These are phyloP conservation scores for Coprinopsis marcescibilis DNA, from an alignment of 768 basidiomycete genomes.

Conservation along the genomic window DNA sequence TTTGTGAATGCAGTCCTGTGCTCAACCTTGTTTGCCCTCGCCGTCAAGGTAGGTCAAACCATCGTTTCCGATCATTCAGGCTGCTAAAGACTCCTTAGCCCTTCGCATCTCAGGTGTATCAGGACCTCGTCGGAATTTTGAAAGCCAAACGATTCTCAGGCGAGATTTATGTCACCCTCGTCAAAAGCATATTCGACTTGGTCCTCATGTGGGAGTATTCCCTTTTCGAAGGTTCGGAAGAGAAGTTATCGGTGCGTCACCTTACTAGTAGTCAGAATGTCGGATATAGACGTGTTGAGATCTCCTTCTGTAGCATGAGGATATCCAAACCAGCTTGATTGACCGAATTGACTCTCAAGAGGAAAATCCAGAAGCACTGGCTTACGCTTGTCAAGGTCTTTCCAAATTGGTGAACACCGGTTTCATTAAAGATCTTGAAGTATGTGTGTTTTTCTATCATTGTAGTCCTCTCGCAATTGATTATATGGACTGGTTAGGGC, in stretches of 20 bases:
- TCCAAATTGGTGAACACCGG: slow-evolving; percentile 83
- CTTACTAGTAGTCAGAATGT: not conserved
- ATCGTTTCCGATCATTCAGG: too few relatives aligned
- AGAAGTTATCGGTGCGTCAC: too few relatives aligned
- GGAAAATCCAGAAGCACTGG: slow-evolving; percentile 48
- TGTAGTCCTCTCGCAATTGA: slow-evolving; percentile 25
- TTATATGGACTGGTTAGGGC: slow-evolving; percentile 30
- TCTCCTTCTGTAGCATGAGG: slow-evolving; percentile 15
- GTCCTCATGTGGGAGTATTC: not conserved
- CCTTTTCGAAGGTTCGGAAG: too few relatives aligned
- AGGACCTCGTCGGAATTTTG: not conserved
- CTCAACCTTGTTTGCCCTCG: too few relatives aligned
- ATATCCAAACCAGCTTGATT: slow-evolving; percentile 25
- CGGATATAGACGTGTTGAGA: not conserved
- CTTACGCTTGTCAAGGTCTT: slow-evolving; percentile 69
- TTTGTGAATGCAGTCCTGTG: too few relatives aligned
- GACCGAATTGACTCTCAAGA: slow-evolving; percentile 40
- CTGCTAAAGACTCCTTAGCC: too few relatives aligned
- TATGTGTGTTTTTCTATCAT: slow-evolving; percentile 40
- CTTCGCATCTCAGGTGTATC: not conserved
- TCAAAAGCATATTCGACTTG: not conserved
- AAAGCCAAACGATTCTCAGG: not conserved
- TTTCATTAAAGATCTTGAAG: slow-evolving; percentile 66
- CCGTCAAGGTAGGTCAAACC: too few relatives aligned
- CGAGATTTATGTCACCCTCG: not conserved